Conservation (phyloP, 106 monocot genomes). For the Dendrobium nobile region DNA sequence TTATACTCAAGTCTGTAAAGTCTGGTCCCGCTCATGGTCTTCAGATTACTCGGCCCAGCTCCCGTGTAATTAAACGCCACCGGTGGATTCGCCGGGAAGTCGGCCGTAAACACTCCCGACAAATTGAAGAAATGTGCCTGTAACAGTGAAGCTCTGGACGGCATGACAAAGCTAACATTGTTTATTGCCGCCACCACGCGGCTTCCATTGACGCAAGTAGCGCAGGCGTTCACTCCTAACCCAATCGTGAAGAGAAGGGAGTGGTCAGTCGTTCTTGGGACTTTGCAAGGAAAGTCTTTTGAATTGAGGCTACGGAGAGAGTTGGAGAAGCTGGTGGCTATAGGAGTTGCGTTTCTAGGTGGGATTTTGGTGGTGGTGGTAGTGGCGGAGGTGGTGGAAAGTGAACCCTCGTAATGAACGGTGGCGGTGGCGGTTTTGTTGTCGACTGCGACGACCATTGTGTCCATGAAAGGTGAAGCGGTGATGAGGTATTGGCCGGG, state of each 20-base stretch:
- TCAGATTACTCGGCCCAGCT: slow-evolving; percentile 11
- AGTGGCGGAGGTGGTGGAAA: slow-evolving; percentile 11
- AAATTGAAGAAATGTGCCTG: slow-evolving; percentile 52
- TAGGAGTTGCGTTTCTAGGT: slow-evolving; percentile 27
- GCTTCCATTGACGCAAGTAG: slow-evolving; percentile 25
- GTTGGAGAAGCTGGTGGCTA: slow-evolving; percentile 30
- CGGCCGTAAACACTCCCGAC: slow-evolving; percentile 32
- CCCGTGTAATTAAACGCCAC: slow-evolving; percentile 36
- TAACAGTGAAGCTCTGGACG: slow-evolving; percentile 23
- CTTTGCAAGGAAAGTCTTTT: slow-evolving; percentile 19
- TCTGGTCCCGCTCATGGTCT: slow-evolving; percentile 30
- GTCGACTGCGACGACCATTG: slow-evolving; percentile 9
- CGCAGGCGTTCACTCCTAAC: slow-evolving; percentile 47
- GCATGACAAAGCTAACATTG: slow-evolving; percentile 59
- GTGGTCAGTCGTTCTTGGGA: slow-evolving; percentile 39
- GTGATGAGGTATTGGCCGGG: background rate
- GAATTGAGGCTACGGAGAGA: slow-evolving; percentile 58
- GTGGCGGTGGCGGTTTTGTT: slow-evolving; percentile 32
- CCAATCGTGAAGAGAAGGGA: slow-evolving; percentile 50
- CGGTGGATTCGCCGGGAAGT: slow-evolving; percentile 44
- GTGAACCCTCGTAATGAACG: slow-evolving; percentile 21
- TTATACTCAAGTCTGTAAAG: slow-evolving; percentile 44
- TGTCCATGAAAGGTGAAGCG: background rate
- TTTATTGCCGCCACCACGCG: slow-evolving; percentile 39
- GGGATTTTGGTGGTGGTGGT: slow-evolving; percentile 24